These are phyloP conservation scores for Pezicula rhizophila DNA, from an alignment of 2,329 filamentous ascomycete species.

Conservation along the genomic window DNA sequence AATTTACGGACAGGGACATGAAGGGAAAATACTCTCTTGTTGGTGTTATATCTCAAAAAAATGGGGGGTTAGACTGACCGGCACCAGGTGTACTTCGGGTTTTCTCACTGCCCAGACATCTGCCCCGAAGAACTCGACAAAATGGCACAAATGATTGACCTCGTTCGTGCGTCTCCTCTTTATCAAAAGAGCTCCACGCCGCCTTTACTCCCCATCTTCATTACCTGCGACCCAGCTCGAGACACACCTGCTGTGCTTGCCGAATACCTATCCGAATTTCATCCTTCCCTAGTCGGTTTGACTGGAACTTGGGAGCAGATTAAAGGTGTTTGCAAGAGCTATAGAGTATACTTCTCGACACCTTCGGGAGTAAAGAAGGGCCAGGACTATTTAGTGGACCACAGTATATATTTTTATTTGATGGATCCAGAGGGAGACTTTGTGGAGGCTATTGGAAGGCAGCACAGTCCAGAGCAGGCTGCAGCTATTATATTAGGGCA, in stretches of 20 bases:
- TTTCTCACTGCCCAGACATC: conserved; percentile 97
- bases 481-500: conserved; percentile 81
- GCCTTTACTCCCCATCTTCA: conserved; percentile 72
- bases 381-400: conserved; percentile 95
- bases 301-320: conserved; percentile 93
- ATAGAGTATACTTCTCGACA: conserved; percentile 95
- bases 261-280: conserved; percentile 85
- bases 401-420: conserved; percentile 98
- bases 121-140: conserved; percentile 99
- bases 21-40: conserved; percentile 81
- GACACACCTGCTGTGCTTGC: conserved; percentile 83
- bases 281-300: conserved; percentile 76
- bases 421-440: conserved; percentile 99
- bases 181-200: conserved; percentile 37
- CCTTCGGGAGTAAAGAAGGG: conserved; percentile 82
- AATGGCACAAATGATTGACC: conserved; percentile 93
- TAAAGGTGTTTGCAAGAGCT: conserved; percentile 90
- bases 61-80: not conserved
- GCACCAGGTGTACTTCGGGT: conserved; percentile 87
- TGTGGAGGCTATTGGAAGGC: conserved; percentile 90
- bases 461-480: conserved; percentile 84
- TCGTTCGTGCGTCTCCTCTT: conserved; percentile 40
- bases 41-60: conserved; percentile 26
- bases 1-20: conserved; percentile 73
- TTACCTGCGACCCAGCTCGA: conserved; percentile 90